Evolutionary conservation across 1,284 basidiomycete genomes (phyloP).

Genomic region (Xerocomus nothofagi): DNA sequence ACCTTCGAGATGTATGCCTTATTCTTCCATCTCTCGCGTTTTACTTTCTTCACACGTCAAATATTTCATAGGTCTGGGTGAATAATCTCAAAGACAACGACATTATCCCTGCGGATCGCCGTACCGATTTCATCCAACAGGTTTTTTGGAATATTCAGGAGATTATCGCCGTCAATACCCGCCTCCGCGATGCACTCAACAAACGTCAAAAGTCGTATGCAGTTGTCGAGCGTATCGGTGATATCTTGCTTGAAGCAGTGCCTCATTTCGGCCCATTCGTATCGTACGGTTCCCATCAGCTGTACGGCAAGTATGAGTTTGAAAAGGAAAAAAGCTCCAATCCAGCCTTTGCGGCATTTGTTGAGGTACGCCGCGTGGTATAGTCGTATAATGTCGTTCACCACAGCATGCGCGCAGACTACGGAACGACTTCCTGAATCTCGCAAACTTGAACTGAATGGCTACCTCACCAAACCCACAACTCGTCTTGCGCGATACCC

Average conservation of each 20-base stretch:
- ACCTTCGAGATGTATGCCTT: constrained; percentile 84
- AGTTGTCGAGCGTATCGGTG: constrained; percentile 90
- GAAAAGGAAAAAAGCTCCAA: constrained; percentile 97
- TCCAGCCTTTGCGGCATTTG: constrained; percentile 92
- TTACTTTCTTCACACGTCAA: constrained; percentile 5
- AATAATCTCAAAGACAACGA: constrained; percentile 79
- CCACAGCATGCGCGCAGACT: constrained; percentile 46
- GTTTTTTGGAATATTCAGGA: constrained; percentile 99
- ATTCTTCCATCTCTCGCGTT: constrained; percentile 2
- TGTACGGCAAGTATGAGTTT: constrained; percentile 99
- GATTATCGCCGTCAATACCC: constrained; percentile 88
- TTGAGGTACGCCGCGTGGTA: constrained; percentile 65
- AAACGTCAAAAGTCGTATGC: constrained; percentile 95
- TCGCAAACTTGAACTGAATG: constrained; percentile 95
- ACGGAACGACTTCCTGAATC: constrained; percentile 94
- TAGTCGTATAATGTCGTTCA: constrained; percentile 8
- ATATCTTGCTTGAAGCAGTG: constrained; percentile 87
- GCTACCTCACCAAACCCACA: constrained; percentile 97
- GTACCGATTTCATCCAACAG: constrained; percentile 88
- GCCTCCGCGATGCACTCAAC: constrained; percentile 89
- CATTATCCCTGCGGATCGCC: constrained; percentile 74
- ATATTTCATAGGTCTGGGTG: constrained; percentile 76
- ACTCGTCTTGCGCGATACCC: constrained; percentile 97
- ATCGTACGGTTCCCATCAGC: constrained; percentile 92
- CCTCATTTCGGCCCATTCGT: constrained; percentile 93